Evolutionary conservation across 2,329 filamentous ascomycete species (phyloP).

Genomic region (Polychaeton citri): DNA sequence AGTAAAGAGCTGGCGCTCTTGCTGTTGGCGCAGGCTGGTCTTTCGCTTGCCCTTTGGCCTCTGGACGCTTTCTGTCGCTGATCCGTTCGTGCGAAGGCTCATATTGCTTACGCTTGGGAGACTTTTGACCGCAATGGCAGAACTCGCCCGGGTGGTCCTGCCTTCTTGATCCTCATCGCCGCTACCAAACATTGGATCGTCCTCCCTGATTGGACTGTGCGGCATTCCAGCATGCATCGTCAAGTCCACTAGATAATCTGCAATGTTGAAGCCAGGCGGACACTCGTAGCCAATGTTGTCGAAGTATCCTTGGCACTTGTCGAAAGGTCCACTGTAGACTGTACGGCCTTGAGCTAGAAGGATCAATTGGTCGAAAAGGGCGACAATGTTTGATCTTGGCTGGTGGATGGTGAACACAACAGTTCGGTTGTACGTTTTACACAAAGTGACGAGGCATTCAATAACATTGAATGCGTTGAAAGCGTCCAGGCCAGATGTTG

Average conservation of each 20-base stretch:
- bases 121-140: conserved; percentile 77
- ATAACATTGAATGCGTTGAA: conserved; percentile 98
- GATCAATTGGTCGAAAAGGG: conserved; percentile 87
- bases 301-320: conserved; percentile 82
- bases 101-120: conserved; percentile 70
- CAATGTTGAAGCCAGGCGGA: conserved; percentile 95
- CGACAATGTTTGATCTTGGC: conserved; percentile 94
- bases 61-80: conserved; percentile 34
- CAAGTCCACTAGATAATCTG: conserved; percentile 90
- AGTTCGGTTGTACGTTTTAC: conserved; percentile 92
- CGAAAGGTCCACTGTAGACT: conserved; percentile 87
- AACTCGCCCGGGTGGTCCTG: conserved; percentile 65
- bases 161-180: conserved; percentile 43
- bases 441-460: conserved; percentile 85
- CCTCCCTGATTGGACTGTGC: conserved; percentile 40
- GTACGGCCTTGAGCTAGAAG: conserved; percentile 78
- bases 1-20: conserved; percentile 83
- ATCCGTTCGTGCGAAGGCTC: conserved; percentile 45
- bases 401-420: conserved; percentile 98
- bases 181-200: conserved; percentile 39
- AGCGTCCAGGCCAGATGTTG: conserved; percentile 88
- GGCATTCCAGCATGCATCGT: conserved; percentile 81
- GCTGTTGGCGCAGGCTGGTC: conserved; percentile 69
- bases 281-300: conserved; percentile 84
- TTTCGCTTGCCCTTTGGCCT: conserved; percentile 58